These are phyloP conservation scores for Hordeum vulgare DNA, from an alignment of 176 grass and related monocot genomes.

Conservation along the genomic window DNA sequence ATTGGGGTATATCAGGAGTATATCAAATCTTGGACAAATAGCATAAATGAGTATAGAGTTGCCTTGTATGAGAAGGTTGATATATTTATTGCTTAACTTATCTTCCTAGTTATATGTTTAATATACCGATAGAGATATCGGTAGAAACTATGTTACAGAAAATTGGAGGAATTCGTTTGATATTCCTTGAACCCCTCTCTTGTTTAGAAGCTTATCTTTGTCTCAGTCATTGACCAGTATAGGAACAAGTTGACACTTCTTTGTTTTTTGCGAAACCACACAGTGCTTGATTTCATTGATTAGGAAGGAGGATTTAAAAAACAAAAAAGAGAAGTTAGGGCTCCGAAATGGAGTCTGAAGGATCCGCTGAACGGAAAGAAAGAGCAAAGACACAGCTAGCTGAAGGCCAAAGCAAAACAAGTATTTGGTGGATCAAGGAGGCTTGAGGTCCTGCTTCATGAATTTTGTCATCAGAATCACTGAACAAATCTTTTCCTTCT, in stretches of 20 bases:
- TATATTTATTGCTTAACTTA: not conserved
- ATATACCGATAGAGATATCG: not conserved
- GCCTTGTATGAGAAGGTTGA: not conserved
- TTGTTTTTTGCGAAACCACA: too few relatives aligned
- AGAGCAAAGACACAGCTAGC: too few relatives aligned
- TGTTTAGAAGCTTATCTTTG: not conserved
- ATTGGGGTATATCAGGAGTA: conserved; percentile 12
- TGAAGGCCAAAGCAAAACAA: too few relatives aligned
- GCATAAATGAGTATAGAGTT: not conserved
- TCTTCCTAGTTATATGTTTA: not conserved
- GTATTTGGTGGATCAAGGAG: too few relatives aligned
- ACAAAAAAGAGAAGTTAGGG: too few relatives aligned
- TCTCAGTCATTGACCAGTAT: not conserved
- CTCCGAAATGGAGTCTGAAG: too few relatives aligned
- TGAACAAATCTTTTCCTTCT: not conserved
- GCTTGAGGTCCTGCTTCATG: too few relatives aligned
- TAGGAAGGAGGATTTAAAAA: too few relatives aligned
- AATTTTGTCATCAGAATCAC: not conserved
- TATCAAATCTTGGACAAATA: conserved; percentile 6
- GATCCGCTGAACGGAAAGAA: too few relatives aligned
- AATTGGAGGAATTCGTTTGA: not conserved
- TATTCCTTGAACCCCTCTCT: not conserved
- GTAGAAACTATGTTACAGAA: not conserved
- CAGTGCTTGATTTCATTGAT: too few relatives aligned
- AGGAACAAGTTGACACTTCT: too few relatives aligned